Conservation (phyloP, 2,329 filamentous ascomycete species). For the Sclerotinia glacialis region DNA sequence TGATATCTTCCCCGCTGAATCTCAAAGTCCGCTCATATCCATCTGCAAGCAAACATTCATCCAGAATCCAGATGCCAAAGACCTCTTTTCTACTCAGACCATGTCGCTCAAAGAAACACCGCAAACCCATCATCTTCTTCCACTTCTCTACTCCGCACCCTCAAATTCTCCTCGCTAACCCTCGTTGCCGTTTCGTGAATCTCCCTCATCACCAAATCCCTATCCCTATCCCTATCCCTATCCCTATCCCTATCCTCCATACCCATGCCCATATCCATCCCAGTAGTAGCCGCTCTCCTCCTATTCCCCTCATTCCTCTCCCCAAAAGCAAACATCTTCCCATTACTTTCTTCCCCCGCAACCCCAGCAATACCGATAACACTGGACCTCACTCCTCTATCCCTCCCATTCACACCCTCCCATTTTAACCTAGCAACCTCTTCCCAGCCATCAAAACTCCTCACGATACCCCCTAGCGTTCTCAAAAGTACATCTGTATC, state of each 20-base stretch:
- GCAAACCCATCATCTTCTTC: background rate
- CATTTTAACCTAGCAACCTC: background rate
- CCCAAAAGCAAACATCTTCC: too few relatives aligned
- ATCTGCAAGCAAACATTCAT: background rate
- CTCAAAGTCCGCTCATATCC: background rate
- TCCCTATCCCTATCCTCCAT: background rate
- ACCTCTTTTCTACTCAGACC: too few relatives aligned
- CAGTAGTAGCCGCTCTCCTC: constrained; percentile 1
- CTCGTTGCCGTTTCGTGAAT: background rate
- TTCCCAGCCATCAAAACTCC: background rate
- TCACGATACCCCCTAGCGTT: constrained; percentile 30
- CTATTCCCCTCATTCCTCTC: background rate
- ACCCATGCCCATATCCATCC: background rate
- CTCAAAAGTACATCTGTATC: constrained; percentile 32
- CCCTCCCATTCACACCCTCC: background rate
- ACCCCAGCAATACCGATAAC: background rate
- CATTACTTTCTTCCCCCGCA: background rate
- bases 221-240: background rate
- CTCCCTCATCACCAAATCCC: constrained; percentile 14
- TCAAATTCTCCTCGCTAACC: background rate
- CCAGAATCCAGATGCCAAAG: background rate
- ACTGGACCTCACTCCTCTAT: background rate
- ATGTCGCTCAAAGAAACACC: background rate
- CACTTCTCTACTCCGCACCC: background rate
- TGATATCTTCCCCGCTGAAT: background rate